Evolutionary conservation across 371 early-diverging fungal genomes (phyloP).

Genomic region (Rhizopus arrhizus): DNA sequence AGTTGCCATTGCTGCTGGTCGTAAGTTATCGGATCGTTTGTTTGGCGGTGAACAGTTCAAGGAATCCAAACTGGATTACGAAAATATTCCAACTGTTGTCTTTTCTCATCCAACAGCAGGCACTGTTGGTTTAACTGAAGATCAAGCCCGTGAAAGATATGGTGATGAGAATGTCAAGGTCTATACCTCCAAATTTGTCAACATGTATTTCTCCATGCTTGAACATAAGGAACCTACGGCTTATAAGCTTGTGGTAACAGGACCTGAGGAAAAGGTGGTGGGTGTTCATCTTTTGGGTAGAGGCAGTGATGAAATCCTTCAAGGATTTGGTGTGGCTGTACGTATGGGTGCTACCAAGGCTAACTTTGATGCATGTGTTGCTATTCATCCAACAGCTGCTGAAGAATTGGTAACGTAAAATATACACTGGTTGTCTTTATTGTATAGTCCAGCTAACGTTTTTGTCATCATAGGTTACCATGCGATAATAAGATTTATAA

Average conservation of each 20-base stretch:
- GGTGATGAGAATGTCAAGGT: constrained; percentile 82
- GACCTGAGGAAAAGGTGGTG: constrained; percentile 91
- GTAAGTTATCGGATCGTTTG: constrained; percentile 88
- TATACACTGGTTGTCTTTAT: too few species aligned
- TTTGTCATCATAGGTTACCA: too few species aligned
- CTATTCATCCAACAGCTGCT: constrained; percentile 98
- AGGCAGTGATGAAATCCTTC: constrained; percentile 94
- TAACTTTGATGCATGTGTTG: constrained; percentile 93
- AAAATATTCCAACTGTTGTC: constrained; percentile 93
- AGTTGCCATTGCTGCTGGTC: constrained; percentile 95
- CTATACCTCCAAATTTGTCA: constrained; percentile 85
- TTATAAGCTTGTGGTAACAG: constrained; percentile 86
- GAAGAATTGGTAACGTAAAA: constrained; percentile 76
- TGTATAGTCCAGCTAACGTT: too few species aligned
- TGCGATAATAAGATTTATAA: too few species aligned
- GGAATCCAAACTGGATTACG: constrained; percentile 85
- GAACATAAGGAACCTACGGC: constrained; percentile 87
- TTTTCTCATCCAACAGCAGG: constrained; percentile 96
- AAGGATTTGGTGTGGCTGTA: constrained; percentile 86
- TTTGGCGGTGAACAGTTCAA: constrained; percentile 75
- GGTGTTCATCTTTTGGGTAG: constrained; percentile 95
- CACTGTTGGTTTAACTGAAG: constrained; percentile 87
- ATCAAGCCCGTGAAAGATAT: constrained; percentile 73
- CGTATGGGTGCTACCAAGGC: constrained; percentile 95
- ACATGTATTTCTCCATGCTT: constrained; percentile 89